Percentiles rank a stretch among this genome's conserved stretches.
Conservation (phyloP, 768 basidiomycete genomes). For the Lactifluus pinguis region DNA sequence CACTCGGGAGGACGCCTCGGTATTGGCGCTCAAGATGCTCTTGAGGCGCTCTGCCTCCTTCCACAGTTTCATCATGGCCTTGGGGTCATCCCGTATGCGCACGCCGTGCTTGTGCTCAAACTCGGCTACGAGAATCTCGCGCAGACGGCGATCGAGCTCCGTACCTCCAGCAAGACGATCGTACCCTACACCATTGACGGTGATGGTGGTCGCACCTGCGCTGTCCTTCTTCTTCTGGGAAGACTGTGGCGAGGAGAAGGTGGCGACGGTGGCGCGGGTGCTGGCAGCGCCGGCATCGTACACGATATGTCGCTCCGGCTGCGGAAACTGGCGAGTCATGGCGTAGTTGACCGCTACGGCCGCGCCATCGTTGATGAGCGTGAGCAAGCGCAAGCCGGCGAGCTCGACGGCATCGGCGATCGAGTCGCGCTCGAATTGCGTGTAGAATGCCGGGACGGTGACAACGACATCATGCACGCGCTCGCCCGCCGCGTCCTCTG, state of each 20-base stretch:
- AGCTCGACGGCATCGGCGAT: slow-evolving; percentile 89
- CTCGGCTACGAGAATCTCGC: slow-evolving; percentile 66
- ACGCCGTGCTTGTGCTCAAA: slow-evolving; percentile 67
- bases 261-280: slow-evolving; percentile 68
- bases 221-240: slow-evolving; percentile 30
- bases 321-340: slow-evolving; percentile 84
- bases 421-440: slow-evolving; percentile 86
- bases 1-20: slow-evolving; percentile 66
- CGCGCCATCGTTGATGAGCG: slow-evolving; percentile 86
- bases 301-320: slow-evolving; percentile 77
- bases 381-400: slow-evolving; percentile 73
- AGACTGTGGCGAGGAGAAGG: slow-evolving; percentile 40
- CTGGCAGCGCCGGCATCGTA: slow-evolving; percentile 91
- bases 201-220: slow-evolving; percentile 48
- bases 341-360: slow-evolving; percentile 98
- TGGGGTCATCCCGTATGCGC: slow-evolving; percentile 62
- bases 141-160: slow-evolving; percentile 75
- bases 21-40: slow-evolving; percentile 86
- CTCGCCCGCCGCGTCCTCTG: slow-evolving; percentile 67
- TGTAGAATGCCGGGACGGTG: slow-evolving; percentile 85
- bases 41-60: slow-evolving; percentile 92
- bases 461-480: slow-evolving; percentile 77
- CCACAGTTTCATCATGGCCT: slow-evolving; percentile 88
- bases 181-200: slow-evolving; percentile 74
- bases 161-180: slow-evolving; percentile 70